phyloP scores from a whole-genome alignment of 2,329 filamentous ascomycete species.

The Sphaerulina musiva region DNA sequence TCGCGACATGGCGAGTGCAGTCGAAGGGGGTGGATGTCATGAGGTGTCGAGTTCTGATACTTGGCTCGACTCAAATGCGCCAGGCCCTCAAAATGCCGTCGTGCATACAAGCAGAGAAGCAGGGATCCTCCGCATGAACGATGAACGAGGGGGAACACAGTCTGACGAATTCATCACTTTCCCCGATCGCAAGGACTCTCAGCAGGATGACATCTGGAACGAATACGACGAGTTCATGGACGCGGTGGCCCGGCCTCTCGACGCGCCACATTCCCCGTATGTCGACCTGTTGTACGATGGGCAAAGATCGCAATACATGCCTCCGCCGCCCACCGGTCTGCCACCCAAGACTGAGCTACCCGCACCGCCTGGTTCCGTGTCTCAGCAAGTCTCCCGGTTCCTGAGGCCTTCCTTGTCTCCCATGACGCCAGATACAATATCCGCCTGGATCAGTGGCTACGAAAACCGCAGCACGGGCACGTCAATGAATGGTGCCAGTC shows the following conservation, averaged over 20 bases:
- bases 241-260: conserved; percentile 43
- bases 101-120: background rate
- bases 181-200: conserved; percentile 63
- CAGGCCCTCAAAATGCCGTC: background rate
- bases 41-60: conserved; percentile 27
- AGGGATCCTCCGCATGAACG: background rate
- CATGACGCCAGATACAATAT: conserved; percentile 47
- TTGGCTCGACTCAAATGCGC: background rate
- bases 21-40: conserved; percentile 23
- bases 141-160: conserved; percentile 12
- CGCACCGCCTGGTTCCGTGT: conserved; percentile 20
- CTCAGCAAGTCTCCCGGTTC: conserved; percentile 29
- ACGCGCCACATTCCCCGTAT: background rate
- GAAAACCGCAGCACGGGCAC: conserved; percentile 37
- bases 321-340: conserved; percentile 10
- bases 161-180: conserved; percentile 65
- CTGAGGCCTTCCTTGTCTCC: conserved; percentile 30
- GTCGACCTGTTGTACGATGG: background rate
- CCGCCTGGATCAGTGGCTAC: conserved; percentile 49
- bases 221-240: conserved; percentile 88
- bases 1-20: conserved; percentile 31
- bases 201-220: conserved; percentile 85
- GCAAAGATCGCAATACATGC: conserved; percentile 1
- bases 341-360: conserved; percentile 18
- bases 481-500: conserved; percentile 15